A percentile compares a stretch with the other conserved stretches of the same genome.
These are phyloP conservation scores for Xylariaceae sp. DNA, from an alignment of 2,329 filamentous ascomycete genomes.

Conservation along the genomic window DNA sequence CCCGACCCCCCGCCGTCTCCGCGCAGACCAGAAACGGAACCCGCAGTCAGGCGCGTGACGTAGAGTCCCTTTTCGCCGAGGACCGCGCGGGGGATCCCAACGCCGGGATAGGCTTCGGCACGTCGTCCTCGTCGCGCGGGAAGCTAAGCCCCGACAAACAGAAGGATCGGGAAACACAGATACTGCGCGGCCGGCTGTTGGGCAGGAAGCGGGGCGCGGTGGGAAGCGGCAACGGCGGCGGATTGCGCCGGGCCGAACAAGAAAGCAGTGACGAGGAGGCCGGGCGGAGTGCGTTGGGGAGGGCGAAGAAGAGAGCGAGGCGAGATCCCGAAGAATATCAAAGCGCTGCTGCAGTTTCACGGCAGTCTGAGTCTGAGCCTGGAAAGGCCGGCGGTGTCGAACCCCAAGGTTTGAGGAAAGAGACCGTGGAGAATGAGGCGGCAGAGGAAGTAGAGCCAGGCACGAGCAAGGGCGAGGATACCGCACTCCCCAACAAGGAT, in stretches of 20 bases:
- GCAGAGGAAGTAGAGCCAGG: neutral
- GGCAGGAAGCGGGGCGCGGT: slow-evolving; percentile 30
- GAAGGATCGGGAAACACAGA: slow-evolving; percentile 26
- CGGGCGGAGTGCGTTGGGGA: slow-evolving; percentile 40
- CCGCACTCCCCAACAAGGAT: neutral
- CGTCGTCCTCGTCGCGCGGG: too few relatives aligned
- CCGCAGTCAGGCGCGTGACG: neutral
- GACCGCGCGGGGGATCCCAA: slow-evolving; percentile 34
- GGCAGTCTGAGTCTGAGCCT: neutral
- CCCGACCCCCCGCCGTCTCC: neutral
- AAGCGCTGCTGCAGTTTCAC: too few relatives aligned
- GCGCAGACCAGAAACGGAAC: neutral
- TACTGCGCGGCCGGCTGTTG: slow-evolving; percentile 32
- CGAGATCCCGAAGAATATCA: slow-evolving; percentile 23
- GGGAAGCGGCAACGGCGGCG: slow-evolving; percentile 15
- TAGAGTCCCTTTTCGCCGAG: slow-evolving; percentile 31
- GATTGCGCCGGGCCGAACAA: slow-evolving; percentile 13
- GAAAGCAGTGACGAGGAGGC: slow-evolving; percentile 40
- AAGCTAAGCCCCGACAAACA: slow-evolving; percentile 5
- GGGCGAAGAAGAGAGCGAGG: slow-evolving; percentile 37
- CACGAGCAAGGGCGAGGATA: neutral
- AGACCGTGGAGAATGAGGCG: neutral
- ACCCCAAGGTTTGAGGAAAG: neutral
- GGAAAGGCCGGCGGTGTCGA: neutral
- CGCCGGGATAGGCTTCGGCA: slow-evolving; percentile 32